Percentiles rank a stretch among this genome's conserved stretches.
Evolutionary conservation across 768 basidiomycete species (phyloP).

Genomic region (Strobilomyces echinocephalus): DNA sequence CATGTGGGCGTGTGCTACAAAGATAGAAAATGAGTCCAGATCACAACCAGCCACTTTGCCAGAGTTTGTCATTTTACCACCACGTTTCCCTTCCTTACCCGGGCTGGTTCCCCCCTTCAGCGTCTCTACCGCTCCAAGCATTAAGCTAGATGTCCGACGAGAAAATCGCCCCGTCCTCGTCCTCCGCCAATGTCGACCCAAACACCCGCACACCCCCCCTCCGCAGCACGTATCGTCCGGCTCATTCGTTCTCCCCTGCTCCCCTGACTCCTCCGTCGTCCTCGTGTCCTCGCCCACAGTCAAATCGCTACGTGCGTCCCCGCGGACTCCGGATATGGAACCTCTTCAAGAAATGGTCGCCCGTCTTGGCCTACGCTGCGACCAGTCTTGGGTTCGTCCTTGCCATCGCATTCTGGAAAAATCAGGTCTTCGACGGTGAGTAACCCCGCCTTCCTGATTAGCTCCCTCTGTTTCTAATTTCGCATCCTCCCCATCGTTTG

Average conservation of each 20-base stretch:
- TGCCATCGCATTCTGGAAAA: conserved; percentile 80
- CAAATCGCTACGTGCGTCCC: conserved; percentile 39
- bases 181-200: conserved; percentile 16
- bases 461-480: too few species aligned
- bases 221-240: conserved; percentile 15
- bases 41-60: neutral
- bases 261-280: conserved; percentile 13
- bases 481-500: neutral
- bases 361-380: conserved; percentile 69
- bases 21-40: neutral
- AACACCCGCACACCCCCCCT: conserved; percentile 8
- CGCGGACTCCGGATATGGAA: conserved; percentile 51
- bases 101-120: neutral
- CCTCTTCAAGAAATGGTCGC: conserved; percentile 69
- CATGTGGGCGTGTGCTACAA: neutral
- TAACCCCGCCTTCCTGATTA: conserved; percentile 10
- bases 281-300: conserved; percentile 16
- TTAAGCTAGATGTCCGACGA: conserved; percentile 19
- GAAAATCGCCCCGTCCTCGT: conserved; percentile 12
- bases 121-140: neutral
- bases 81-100: neutral
- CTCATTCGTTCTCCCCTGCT: conserved; percentile 19
- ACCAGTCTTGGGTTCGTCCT: conserved; percentile 75
- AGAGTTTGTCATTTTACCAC: neutral
- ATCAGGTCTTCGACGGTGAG: conserved; percentile 78